Evolutionary conservation across 768 basidiomycete genomes (phyloP), one percentile per base, ranked within the genome.

Genomic region (Tricholomella constricta): DNA sequence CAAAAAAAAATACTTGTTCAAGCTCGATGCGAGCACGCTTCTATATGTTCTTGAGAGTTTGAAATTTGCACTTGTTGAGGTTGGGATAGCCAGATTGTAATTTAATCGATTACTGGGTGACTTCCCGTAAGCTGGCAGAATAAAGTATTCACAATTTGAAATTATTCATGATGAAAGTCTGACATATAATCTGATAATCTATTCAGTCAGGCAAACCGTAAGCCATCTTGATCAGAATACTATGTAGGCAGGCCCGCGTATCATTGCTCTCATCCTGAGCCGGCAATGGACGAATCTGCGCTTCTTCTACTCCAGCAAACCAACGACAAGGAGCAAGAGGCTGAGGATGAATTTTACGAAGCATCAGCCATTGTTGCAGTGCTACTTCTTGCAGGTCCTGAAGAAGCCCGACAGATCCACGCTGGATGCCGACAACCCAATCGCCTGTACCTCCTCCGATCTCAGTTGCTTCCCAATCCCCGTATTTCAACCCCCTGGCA

Each of bases 401-500:
- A 52, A 46, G 51, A 52, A 46, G 37, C 44, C 26, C 40, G 31
- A 2, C 52, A 48, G 22, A 40, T 47, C 23, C 29, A 10, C 9
- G 52, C 40, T 25, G 40, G 42, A 35, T 25, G 32, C 22, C 45
- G 32, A 10, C 54, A 51, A 10, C 54, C 54, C 4, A 55, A 50
- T 25, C 60, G 63, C 11, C 55, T 59, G 12, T 71, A 70, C 44
- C 61, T 72, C 11, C 36, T 48, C 17, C 67, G 68, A 4, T 42
- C 62, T 1, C 56, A 69, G 29, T 59, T 74, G 12, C 64, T 71
- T 17, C 69, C 66, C 0, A 60, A 70, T 51, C 72, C 72, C 3
- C 52, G 60, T 3, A 7, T 29, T 4, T 41, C 55, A 22, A 74
- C 71, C 17, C 67, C 72, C 17, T 76, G 73, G 72, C 69, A 70